Conservation (phyloP, 2,329 filamentous ascomycete genomes). For the Aspergillus quadrilineatus region DNA sequence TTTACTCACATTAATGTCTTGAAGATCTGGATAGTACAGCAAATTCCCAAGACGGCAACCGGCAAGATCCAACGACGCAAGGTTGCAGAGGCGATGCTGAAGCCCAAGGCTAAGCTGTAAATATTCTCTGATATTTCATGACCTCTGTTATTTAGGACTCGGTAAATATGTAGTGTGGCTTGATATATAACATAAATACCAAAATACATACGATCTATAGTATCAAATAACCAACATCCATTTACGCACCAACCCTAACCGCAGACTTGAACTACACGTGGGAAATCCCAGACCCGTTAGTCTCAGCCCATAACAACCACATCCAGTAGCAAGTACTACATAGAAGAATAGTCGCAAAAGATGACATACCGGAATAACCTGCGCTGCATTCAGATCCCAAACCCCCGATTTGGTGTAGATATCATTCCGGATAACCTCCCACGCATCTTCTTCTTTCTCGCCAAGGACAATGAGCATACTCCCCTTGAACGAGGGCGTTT, state of each 20-base stretch:
- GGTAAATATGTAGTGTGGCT: background rate
- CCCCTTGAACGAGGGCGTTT: slow-evolving; percentile 67
- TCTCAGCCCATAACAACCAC: background rate
- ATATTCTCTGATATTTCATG: background rate
- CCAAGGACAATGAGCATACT: slow-evolving; percentile 69
- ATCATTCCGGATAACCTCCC: slow-evolving; percentile 67
- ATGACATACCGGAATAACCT: slow-evolving; percentile 42
- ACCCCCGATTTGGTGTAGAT: slow-evolving; percentile 70
- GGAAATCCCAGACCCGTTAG: background rate
- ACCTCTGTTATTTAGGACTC: background rate
- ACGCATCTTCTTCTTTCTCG: slow-evolving; percentile 66
- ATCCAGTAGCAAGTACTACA: too few species aligned
- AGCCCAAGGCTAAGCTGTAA: slow-evolving; percentile 54
- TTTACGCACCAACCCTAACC: slow-evolving; percentile 18
- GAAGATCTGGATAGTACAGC: slow-evolving; percentile 74
- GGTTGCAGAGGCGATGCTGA: slow-evolving; percentile 78
- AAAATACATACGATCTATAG: background rate
- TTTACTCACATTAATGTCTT: background rate
- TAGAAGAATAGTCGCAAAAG: background rate
- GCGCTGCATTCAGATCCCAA: slow-evolving; percentile 72
- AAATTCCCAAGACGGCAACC: slow-evolving; percentile 90
- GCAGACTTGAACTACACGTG: slow-evolving; percentile 33
- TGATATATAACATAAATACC: background rate
- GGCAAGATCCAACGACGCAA: slow-evolving; percentile 84
- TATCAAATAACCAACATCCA: background rate